phyloP scores from a whole-genome alignment of 305 asterid genomes.

The Ruellia speciosa region DNA sequence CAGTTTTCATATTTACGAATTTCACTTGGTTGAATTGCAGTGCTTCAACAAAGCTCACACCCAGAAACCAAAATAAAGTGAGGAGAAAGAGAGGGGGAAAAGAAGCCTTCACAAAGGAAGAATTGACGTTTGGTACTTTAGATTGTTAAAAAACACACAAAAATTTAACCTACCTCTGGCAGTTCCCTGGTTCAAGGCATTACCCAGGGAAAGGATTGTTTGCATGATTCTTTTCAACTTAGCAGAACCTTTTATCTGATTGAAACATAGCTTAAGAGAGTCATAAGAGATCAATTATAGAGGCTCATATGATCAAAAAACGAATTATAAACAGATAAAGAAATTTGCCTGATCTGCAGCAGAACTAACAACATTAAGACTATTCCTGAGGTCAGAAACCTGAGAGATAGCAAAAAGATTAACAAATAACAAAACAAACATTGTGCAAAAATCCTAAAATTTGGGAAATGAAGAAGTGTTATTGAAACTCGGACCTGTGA shows the following conservation, averaged over 20 bases:
- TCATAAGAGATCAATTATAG: conserved; percentile 22
- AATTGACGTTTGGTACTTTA: not conserved
- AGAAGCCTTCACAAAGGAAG: too few species aligned
- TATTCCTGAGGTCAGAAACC: conserved; percentile 78
- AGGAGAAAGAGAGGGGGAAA: conserved; percentile 15
- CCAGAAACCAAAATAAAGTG: not conserved
- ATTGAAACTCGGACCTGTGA: conserved; percentile 65
- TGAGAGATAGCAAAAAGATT: conserved; percentile 25
- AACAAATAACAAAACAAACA: conserved; percentile 9
- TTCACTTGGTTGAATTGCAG: not conserved
- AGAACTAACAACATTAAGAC: conserved; percentile 62
- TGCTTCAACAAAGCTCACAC: not conserved
- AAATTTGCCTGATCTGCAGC: conserved; percentile 77
- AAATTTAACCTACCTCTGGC: conserved; percentile 60
- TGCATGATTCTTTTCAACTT: conserved; percentile 89
- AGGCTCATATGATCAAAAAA: conserved; percentile 13
- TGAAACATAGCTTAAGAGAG: conserved; percentile 25
- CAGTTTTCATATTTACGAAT: too few species aligned
- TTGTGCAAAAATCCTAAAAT: conserved; percentile 6
- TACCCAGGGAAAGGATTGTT: conserved; percentile 87
- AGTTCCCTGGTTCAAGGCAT: conserved; percentile 91
- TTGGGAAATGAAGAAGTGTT: conserved; percentile 19
- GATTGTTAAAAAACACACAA: conserved; percentile 6
- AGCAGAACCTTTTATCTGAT: conserved; percentile 80
- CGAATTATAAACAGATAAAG: conserved; percentile 18